Conservation (phyloP, 2,329 filamentous ascomycete genomes). For the Pseudopithomyces maydicus region DNA sequence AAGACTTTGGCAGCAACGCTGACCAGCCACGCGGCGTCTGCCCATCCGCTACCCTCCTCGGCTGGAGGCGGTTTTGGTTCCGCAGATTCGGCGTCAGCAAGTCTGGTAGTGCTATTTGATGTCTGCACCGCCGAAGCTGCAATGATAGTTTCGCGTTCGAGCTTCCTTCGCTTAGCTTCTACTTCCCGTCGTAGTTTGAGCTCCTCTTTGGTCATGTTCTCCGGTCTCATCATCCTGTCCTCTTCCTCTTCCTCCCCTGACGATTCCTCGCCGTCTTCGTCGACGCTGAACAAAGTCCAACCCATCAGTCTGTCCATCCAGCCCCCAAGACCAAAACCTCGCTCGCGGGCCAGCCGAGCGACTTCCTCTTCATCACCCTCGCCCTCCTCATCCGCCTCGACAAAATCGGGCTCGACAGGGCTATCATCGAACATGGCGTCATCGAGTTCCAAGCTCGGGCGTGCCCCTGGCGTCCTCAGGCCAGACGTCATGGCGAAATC, state of each 20-base stretch:
- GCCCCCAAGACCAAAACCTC: slow-evolving; percentile 60
- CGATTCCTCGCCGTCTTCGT: slow-evolving; percentile 53
- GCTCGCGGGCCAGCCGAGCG: slow-evolving; percentile 55
- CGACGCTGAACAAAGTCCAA: slow-evolving; percentile 61
- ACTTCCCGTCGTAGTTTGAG: slow-evolving; percentile 42
- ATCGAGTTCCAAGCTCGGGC: slow-evolving; percentile 37
- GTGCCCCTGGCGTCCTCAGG: slow-evolving; percentile 20
- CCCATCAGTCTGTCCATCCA: slow-evolving; percentile 64
- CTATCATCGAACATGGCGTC: slow-evolving; percentile 27
- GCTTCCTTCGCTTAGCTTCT: slow-evolving; percentile 43
- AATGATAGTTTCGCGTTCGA: slow-evolving; percentile 42
- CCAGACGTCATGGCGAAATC: slow-evolving; percentile 44
- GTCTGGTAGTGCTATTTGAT: slow-evolving; percentile 25
- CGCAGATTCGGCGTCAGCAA: slow-evolving; percentile 16
- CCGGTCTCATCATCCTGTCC: slow-evolving; percentile 28
- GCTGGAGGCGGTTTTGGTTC: slow-evolving; percentile 17
- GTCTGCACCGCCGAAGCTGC: slow-evolving; percentile 45
- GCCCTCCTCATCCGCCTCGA: slow-evolving; percentile 50
- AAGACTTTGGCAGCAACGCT: slow-evolving; percentile 57
- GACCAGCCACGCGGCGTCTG: slow-evolving; percentile 63
- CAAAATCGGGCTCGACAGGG: slow-evolving; percentile 55
- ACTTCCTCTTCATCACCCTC: slow-evolving; percentile 59
- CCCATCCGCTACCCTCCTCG: slow-evolving; percentile 57
- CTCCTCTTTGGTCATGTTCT: slow-evolving; percentile 45
- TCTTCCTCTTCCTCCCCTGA: slow-evolving; percentile 35